Evolutionary conservation across 2,329 filamentous ascomycete species (phyloP), one percentile per base, ranked within the genome.

Genomic region (Bipolaris oryzae): DNA sequence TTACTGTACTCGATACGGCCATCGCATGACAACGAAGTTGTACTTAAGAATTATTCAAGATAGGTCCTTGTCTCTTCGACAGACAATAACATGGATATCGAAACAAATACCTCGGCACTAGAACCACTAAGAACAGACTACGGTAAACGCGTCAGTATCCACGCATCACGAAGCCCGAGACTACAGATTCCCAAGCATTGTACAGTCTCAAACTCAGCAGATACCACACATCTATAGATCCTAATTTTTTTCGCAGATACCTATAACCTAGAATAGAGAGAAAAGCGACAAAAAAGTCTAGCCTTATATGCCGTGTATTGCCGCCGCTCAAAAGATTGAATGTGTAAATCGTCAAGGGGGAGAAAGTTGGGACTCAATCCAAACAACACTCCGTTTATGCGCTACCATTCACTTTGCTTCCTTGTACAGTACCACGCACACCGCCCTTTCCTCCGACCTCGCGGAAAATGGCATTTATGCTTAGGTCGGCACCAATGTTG

Each of bases 391-490:
- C 41, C 28, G 2, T 43, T 34, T 64, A 75, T 18, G 70, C 62
- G 53, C 70, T 74, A 9, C 73, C 71, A 47, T 74, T 74, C 41
- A 55, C 65, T 53, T 69, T 71, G n/a, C 48, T 38, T 21, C 66
- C 71, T 39, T 68, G 64, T 20, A 75, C 50, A 33, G 70, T 64
- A 15, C 74, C 74, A 35, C 74, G 58, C 10, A 76, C 68, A 52
- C 92, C 93, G 41, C 89, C 89, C 82, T 96, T 94, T 58, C 87
- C 90, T 62, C 94, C 93, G 46, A 96, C 89, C 77, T 96, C 92
- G 63, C 94, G 85, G 54, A 89, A 88, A 39, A 93, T 90, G 65
- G 96, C 84, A 47, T 89, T 91, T 60, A 97, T 84, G 64, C 83
- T 83, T 54, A 97, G 81, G 74, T 98, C 92, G 23, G 86, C 88